Base-by-base conservation (phyloP, 2,329 filamentous ascomycete species). In the Niveomyces coronatus region DNA sequence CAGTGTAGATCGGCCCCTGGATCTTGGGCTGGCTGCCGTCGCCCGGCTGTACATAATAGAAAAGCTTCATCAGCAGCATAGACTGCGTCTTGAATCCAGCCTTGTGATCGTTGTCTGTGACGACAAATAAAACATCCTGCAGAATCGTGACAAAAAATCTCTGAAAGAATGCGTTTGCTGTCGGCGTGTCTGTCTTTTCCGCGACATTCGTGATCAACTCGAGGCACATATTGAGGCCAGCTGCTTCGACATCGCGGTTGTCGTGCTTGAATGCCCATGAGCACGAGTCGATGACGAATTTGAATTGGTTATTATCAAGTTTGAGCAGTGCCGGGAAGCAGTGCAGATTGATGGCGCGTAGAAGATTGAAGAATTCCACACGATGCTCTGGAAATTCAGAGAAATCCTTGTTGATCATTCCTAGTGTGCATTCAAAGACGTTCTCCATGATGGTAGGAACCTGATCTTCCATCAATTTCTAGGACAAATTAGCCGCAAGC, bases 221-320 rank as follows among this genome's bases (percentile, higher is more conserved):
- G 49, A 94, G 77, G 60, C 89, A 96, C 91, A 98, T 98, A 62
- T 88, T 91, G 44, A 98, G 76, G 44, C 91, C 91, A 27, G 91
- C 93, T 49, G 85, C 86, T 63, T 98, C 91, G 20, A 98, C 91
- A 56, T 95, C 87, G 44, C 91, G 84, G 64, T 98, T 98, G 66
- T 98, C 91, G 62, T 98, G 91, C 70, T 98, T 98, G 69, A 89
- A 95, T n/a, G 93, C 91, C 93, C 91, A 98, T 73, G 96, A 87
- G 70, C 93, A 98, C 24, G 89, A 94, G 61, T 98, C 91, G 49
- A 98, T 96, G 52, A 98, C 88, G 55, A 96, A 94, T 66, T 98
- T 98, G 77, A 98, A 98, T 56, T 95, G 91, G 43, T 86, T 79
- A 53, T 85, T 89, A 57, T 98, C 89, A 23, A 98, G 78, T 62